Evolutionary conservation across 768 basidiomycete genomes (phyloP), one percentile per base, ranked within the genome.

Genomic region (Clitopilus hobsonii): DNA sequence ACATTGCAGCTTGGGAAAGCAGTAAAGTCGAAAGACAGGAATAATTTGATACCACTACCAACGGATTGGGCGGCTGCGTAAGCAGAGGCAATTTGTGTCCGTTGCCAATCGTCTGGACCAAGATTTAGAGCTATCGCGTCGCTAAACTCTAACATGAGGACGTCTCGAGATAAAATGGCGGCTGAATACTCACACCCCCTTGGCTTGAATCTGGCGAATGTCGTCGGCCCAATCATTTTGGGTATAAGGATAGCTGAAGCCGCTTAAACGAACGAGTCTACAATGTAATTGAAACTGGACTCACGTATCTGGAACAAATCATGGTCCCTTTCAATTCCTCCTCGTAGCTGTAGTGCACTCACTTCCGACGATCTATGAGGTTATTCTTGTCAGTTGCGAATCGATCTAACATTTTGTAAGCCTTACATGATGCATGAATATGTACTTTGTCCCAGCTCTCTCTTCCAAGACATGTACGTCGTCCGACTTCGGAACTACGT

Each of bases 61-160:
- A 74, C 62, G 10, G 74, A 70, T 13, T 63, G 56, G 6, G 83
- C 81, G 5, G 82, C 82, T 61, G 65, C 73, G 56, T 77, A 82
- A 52, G 85, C 85, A 18, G 73, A 72, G 7, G 63, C 69, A 7
- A 84, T 65, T 52, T 80, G 80, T 5, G 53, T 61, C 18, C 67
- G 69, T 58, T 84, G 78, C 80, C 84, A 87, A 7, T 66, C 58
- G 55, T 80, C 76, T 3, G 70, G 68, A 32, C 86, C 85, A 41
- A 86, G 71, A 67, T 88, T 88, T 25, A 87, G 68, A 0, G 85
- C 85, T 52, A 86, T 74, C 0, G 80, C 86, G 57, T 86, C 84
- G 13, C 76, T 80, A 53, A 25, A 25, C 24, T 6, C 32, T 36
- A 76, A 70, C 61, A 69, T 72, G 45, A 63, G 54, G 36, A 27